phyloP scores from a whole-genome alignment of 2,329 filamentous ascomycete genomes.

The Arthrobotrys musiformis region DNA sequence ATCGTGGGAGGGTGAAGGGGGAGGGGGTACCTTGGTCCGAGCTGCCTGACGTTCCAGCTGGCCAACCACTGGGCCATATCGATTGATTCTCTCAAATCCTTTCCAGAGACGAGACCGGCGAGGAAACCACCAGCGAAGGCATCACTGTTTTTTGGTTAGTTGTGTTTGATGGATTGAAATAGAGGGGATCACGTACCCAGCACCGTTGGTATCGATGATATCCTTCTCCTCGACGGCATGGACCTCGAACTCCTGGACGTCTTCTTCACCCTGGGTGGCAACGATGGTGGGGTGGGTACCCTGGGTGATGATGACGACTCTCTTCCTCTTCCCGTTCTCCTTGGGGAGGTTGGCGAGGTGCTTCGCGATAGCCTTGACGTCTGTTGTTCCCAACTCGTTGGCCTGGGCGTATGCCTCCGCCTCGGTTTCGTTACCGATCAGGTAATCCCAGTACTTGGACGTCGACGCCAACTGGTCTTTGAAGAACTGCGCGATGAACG shows the following conservation, averaged over 20 bases:
- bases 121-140: conserved; percentile 95
- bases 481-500: conserved; percentile 98
- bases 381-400: conserved; percentile 77
- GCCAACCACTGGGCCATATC: conserved; percentile 98
- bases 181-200: conserved; percentile 68
- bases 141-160: conserved; percentile 76
- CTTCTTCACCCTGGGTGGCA: conserved; percentile 76
- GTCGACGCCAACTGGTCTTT: conserved; percentile 91
- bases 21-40: conserved; percentile 83
- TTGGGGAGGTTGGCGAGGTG: conserved; percentile 88
- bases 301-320: conserved; percentile 92
- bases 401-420: conserved; percentile 86
- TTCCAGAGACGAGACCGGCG: conserved; percentile 86
- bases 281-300: conserved; percentile 91
- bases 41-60: conserved; percentile 89
- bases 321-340: conserved; percentile 84
- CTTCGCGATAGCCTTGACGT: conserved; percentile 86
- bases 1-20: background rate
- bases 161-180: background rate
- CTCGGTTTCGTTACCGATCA: conserved; percentile 97
- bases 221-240: conserved; percentile 78
- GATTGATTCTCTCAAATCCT: conserved; percentile 79
- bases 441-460: conserved; percentile 91
- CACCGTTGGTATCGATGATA: conserved; percentile 97
- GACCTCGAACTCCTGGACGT: conserved; percentile 78